Conservation (phyloP, 805 yeast species). For the Peterozyma toletana region DNA sequence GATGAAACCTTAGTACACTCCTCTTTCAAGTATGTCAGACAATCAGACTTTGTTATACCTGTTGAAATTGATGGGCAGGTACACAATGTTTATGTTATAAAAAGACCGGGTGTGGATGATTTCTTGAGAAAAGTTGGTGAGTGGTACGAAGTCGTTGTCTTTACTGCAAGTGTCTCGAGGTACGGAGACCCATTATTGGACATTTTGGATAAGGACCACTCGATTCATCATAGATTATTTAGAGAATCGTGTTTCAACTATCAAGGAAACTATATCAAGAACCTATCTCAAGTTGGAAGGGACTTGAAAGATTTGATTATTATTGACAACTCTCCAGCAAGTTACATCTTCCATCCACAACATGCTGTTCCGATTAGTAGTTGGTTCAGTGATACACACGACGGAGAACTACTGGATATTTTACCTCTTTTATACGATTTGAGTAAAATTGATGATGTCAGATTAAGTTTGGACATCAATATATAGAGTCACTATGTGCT, state of each 20-base stretch:
- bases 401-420: conserved; percentile 87
- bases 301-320: conserved; percentile 82
- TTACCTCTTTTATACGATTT: conserved; percentile 87
- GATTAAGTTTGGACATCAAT: conserved; percentile 75
- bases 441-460: conserved; percentile 79
- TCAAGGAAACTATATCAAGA: conserved; percentile 93
- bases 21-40: conserved; percentile 82
- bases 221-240: conserved; percentile 86
- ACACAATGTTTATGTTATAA: conserved; percentile 93
- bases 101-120: conserved; percentile 97
- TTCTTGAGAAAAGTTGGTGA: conserved; percentile 78
- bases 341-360: conserved; percentile 96
- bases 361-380: conserved; percentile 95
- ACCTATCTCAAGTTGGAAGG: conserved; percentile 89
- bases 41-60: conserved; percentile 95
- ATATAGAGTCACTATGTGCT: conserved; percentile 15
- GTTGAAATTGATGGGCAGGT: conserved; percentile 91
- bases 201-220: conserved; percentile 67
- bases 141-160: conserved; percentile 89
- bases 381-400: conserved; percentile 98
- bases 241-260: conserved; percentile 91
- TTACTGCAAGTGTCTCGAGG: conserved; percentile 92
- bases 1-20: conserved; percentile 97
- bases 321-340: conserved; percentile 95
- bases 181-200: conserved; percentile 95